These are phyloP conservation scores for Strobilomyces confusus DNA, from an alignment of 768 basidiomycete species.

Conservation along the genomic window DNA sequence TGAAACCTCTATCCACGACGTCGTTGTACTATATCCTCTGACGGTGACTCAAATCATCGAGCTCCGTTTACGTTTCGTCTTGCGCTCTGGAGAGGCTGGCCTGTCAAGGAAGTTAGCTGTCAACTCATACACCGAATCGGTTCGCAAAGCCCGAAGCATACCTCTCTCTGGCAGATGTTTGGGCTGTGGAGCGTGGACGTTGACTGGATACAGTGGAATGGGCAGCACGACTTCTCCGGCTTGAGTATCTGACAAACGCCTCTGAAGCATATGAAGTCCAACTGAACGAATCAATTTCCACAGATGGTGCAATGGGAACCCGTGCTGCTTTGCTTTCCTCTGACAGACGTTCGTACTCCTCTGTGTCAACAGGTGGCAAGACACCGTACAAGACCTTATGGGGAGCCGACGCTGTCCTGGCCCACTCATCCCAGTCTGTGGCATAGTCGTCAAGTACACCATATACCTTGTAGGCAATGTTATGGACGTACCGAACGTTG, in stretches of 20 bases:
- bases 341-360: background rate
- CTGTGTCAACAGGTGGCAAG: background rate
- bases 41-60: background rate
- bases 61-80: background rate
- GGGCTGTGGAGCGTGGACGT: background rate
- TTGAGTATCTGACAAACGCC: background rate
- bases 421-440: background rate
- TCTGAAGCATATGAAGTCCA: background rate
- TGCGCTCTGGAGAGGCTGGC: background rate
- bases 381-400: background rate
- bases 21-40: too few relatives aligned
- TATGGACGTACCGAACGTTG: background rate
- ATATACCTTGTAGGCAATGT: too few relatives aligned
- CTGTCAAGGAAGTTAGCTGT: background rate
- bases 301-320: background rate
- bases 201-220: background rate
- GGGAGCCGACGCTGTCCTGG: fast-evolving
- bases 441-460: background rate
- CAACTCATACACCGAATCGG: background rate
- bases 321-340: background rate
- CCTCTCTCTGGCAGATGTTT: background rate
- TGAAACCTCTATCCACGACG: too few relatives aligned
- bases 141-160: background rate
- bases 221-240: background rate
- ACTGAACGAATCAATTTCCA: background rate